Percentiles rank a stretch among this genome's conserved stretches.
These are phyloP conservation scores for Alternaria rosae DNA, from an alignment of 2,329 filamentous ascomycete genomes.

Conservation along the genomic window DNA sequence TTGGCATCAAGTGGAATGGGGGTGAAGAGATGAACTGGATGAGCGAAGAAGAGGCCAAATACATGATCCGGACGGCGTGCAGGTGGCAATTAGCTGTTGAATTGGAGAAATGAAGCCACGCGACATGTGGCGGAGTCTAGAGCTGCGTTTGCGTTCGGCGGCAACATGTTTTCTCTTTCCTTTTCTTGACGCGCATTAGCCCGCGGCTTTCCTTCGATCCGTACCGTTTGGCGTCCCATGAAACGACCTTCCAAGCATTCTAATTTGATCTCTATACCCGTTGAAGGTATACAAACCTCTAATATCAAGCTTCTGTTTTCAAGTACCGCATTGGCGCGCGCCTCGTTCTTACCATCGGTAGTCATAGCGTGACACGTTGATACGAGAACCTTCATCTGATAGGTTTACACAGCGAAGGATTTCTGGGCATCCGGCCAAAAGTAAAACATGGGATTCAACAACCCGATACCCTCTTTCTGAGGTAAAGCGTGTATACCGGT, in stretches of 20 bases:
- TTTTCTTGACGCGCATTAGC: neutral
- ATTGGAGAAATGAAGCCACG: constrained; percentile 61
- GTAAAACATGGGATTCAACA: neutral
- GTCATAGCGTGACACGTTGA: neutral
- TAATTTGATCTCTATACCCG: neutral
- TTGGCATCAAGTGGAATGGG: constrained; percentile 46
- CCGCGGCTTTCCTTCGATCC: neutral
- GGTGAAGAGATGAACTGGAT: constrained; percentile 36
- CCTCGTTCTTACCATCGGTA: neutral
- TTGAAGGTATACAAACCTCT: neutral
- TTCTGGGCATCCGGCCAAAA: neutral
- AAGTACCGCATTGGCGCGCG: neutral
- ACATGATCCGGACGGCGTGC: constrained; percentile 35
- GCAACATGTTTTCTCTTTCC: neutral
- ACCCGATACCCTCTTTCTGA: neutral
- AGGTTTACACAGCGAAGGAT: neutral
- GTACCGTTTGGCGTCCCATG: neutral
- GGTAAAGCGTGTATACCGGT: neutral
- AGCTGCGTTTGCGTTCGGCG: neutral
- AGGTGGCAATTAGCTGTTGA: constrained; percentile 34
- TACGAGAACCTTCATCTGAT: neutral
- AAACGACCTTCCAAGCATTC: neutral
- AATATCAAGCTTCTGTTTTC: neutral
- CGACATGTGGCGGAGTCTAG: neutral
- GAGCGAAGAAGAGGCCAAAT: constrained; percentile 40